Conservation (phyloP, 2,329 filamentous ascomycete species). For the Phoma sp. region DNA sequence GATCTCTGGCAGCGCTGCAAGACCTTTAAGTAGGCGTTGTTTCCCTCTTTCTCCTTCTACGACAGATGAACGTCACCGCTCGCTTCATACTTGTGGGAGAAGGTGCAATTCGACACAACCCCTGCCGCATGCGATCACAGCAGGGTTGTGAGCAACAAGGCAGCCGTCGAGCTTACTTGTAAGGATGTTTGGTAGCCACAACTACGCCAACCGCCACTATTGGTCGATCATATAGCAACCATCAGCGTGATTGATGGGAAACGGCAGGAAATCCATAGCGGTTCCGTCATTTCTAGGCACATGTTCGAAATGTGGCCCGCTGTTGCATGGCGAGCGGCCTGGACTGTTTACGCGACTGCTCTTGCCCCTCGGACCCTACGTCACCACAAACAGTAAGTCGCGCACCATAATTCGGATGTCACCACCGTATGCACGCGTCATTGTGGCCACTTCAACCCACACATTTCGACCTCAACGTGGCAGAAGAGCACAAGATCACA, state of each 20-base stretch:
- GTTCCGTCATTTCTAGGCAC: slow-evolving; percentile 31
- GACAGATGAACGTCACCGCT: slow-evolving; percentile 15
- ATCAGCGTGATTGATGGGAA: slow-evolving; percentile 31
- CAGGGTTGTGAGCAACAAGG: slow-evolving; percentile 13
- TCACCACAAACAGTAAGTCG: slow-evolving; percentile 14
- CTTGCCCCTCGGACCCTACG: slow-evolving; percentile 3
- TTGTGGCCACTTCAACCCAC: slow-evolving; percentile 11
- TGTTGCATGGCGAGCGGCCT: slow-evolving; percentile 5
- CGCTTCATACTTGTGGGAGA: neutral
- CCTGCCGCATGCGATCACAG: slow-evolving; percentile 9
- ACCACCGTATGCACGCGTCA: slow-evolving; percentile 29
- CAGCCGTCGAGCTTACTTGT: slow-evolving; percentile 22
- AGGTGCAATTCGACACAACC: slow-evolving; percentile 9
- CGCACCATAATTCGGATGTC: slow-evolving; percentile 6
- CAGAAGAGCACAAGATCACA: slow-evolving; percentile 19
- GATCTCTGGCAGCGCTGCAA: slow-evolving; percentile 4
- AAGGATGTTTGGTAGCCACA: slow-evolving; percentile 21
- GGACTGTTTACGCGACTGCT: slow-evolving; percentile 14
- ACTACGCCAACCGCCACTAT: slow-evolving; percentile 28
- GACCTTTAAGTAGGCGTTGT: slow-evolving; percentile 12
- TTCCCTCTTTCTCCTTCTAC: slow-evolving; percentile 5
- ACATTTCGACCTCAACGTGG: slow-evolving; percentile 15
- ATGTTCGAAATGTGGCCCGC: slow-evolving; percentile 21
- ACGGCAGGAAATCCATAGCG: slow-evolving; percentile 28
- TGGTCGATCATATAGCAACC: slow-evolving; percentile 27